phyloP scores from a whole-genome alignment of 768 basidiomycete genomes.

The Coprinopsis marcescibilis region DNA sequence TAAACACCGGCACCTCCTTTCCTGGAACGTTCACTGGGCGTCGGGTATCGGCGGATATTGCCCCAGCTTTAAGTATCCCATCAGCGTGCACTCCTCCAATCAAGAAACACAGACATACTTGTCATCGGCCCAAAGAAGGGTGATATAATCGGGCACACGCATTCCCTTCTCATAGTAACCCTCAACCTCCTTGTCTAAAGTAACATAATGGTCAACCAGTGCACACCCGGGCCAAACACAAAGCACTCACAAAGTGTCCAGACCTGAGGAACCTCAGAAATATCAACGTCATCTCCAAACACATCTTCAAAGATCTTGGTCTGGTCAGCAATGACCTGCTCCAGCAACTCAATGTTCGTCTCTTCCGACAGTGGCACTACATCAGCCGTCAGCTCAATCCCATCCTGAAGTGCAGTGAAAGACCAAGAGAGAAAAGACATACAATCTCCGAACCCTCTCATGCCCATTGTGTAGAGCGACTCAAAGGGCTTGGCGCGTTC shows the following conservation, averaged over 20 bases:
- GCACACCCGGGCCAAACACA: neutral
- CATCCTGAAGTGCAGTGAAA: neutral
- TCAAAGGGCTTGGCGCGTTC: constrained; percentile 56
- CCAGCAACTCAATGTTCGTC: constrained; percentile 45
- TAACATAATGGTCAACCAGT: neutral
- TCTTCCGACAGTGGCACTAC: constrained; percentile 48
- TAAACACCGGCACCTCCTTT: constrained; percentile 69
- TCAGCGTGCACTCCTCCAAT: neutral
- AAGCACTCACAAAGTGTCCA: constrained; percentile 49
- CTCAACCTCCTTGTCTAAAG: constrained; percentile 52
- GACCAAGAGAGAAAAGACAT: constrained; percentile 12
- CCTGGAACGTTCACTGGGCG: constrained; percentile 47
- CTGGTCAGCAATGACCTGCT: constrained; percentile 56
- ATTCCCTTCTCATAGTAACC: constrained; percentile 62
- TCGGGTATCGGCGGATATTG: constrained; percentile 59
- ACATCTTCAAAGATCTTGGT: constrained; percentile 51
- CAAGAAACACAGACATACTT: constrained; percentile 37
- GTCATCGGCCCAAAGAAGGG: constrained; percentile 66
- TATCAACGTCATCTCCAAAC: constrained; percentile 39
- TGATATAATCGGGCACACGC: constrained; percentile 59
- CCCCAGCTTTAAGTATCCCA: constrained; percentile 43
- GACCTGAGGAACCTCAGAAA: constrained; percentile 54
- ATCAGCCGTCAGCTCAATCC: neutral
- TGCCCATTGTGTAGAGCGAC: constrained; percentile 60
- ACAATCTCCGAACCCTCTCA: constrained; percentile 61